Base-by-base conservation (phyloP, 1,284 basidiomycete species). In the Tremellales sp. region DNA sequence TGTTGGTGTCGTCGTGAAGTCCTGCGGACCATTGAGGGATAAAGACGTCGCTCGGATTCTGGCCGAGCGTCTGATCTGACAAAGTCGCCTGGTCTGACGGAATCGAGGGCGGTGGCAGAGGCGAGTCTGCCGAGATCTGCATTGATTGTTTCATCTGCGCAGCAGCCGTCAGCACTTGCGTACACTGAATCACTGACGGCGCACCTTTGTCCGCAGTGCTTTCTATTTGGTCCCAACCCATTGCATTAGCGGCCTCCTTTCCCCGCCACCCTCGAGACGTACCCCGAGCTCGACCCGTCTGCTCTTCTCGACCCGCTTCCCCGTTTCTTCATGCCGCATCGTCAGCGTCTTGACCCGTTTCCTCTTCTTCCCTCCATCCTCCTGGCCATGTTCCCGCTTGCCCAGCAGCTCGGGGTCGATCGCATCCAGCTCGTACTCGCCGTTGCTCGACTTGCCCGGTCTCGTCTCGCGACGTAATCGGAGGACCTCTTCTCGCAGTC, bases 401-500 rank as follows among this genome's bases (percentile, higher is more conserved):
- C 9, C 22, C n/a, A 10, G 12, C 21, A 39, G 37, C 14, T 39
- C 10, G 25, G 33, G 19, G 6, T 28, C 7, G 34, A 35, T 12
- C 27, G n/a, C 14, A 13, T 18, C 16, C 35, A 22, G 24, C 25
- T 19, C 26, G 24, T 26, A 26, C 21, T 40, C 28, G 33, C 40
- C 19, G 9, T 41, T 24, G 24, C 24, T 12, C 29, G 26, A 16
- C 21, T 34, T 12, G 44, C 45, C 16, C 46, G 31, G 9, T 22
- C 9, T 25, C 7, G 9, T 35, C 4, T 44, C 47, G 18, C 53
- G 47, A 14, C 62, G 60, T 6, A 65, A 48, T 12, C 54, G 52
- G 10, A 65, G 28, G n/a, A 65, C 56, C 40, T 65, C 62, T 12
- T 48, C 47, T 40, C 58, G 58, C 7, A 65, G 53, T 34, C 61